These are phyloP conservation scores for Neohortaea acidophila DNA, from an alignment of 495 filamentous ascomycete species.

Conservation along the genomic window DNA sequence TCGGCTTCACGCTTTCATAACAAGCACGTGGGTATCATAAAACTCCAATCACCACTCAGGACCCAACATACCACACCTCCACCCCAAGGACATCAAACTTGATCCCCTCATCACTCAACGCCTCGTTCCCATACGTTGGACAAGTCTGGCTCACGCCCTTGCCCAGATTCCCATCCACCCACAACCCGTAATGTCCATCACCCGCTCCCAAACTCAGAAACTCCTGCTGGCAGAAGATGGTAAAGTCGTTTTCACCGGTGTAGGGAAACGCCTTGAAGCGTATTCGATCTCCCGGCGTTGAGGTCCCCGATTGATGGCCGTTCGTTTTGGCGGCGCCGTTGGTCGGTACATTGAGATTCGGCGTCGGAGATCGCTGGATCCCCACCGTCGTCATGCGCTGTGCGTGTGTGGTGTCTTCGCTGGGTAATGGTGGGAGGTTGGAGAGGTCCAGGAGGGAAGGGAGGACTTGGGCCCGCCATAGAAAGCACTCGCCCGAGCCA, in stretches of 20 bases:
- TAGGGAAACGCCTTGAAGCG: constrained; percentile 96
- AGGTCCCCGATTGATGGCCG: constrained; percentile 12
- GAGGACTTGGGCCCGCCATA: constrained; percentile 70
- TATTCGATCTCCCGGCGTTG: constrained; percentile 50
- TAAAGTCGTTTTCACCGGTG: constrained; percentile 87
- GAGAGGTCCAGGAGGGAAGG: constrained; percentile 33
- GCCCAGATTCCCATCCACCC: constrained; percentile 81
- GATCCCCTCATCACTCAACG: constrained; percentile 84
- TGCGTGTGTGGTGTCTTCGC: constrained; percentile 54
- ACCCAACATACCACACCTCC: constrained; percentile 16
- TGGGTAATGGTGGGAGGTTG: constrained; percentile 56
- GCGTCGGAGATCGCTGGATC: constrained; percentile 19
- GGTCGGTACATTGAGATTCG: constrained; percentile 6
- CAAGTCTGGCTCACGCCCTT: constrained; percentile 66
- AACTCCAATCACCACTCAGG: no score
- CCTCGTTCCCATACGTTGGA: constrained; percentile 89
- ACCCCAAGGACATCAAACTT: constrained; percentile 70
- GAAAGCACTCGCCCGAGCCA: constrained; percentile 93
- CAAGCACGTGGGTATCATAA: no score
- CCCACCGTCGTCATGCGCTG: constrained; percentile 54
- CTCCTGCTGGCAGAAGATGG: constrained; percentile 80
- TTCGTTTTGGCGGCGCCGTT: constrained; percentile 17
- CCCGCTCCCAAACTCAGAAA: constrained; percentile 77
- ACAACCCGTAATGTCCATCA: constrained; percentile 82
- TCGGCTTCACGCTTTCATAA: no score